Conservation (phyloP, 2,329 filamentous ascomycete species). For the Colletotrichum filicis region DNA sequence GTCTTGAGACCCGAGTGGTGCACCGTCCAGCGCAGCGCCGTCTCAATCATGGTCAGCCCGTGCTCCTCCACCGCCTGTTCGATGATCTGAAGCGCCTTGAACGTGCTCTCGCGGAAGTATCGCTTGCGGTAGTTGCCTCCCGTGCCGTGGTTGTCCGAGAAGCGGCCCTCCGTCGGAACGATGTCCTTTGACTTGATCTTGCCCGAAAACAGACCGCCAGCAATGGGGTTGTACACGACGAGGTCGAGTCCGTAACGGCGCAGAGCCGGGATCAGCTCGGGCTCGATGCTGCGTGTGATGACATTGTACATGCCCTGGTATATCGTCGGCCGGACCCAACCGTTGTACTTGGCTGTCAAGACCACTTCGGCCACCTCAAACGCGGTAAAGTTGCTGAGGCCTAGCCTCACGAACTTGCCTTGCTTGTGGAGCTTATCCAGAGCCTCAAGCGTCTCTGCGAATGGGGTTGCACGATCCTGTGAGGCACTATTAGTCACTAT, state of each 20-base stretch:
- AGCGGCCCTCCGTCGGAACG: slow-evolving; percentile 74
- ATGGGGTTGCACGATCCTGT: slow-evolving; percentile 72
- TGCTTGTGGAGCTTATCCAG: slow-evolving; percentile 85
- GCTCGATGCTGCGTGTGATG: slow-evolving; percentile 80
- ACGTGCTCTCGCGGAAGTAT: slow-evolving; percentile 76
- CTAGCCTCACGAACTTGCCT: slow-evolving; percentile 85
- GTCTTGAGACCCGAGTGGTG: slow-evolving; percentile 74
- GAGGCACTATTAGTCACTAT: slow-evolving; percentile 2
- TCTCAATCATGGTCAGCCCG: slow-evolving; percentile 76
- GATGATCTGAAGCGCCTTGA: slow-evolving; percentile 73
- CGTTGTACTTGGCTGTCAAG: slow-evolving; percentile 80
- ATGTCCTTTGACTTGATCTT: slow-evolving; percentile 78
- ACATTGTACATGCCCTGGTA: slow-evolving; percentile 92
- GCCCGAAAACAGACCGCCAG: slow-evolving; percentile 82
- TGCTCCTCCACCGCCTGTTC: slow-evolving; percentile 76
- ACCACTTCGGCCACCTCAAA: slow-evolving; percentile 90
- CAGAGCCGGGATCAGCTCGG: slow-evolving; percentile 79
- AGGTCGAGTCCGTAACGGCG: slow-evolving; percentile 82
- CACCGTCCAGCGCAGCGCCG: slow-evolving; percentile 77
- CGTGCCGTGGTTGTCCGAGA: slow-evolving; percentile 62
- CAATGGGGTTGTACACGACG: slow-evolving; percentile 85
- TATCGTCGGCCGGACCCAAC: slow-evolving; percentile 85
- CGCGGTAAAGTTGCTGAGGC: slow-evolving; percentile 85
- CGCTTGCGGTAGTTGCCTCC: slow-evolving; percentile 71
- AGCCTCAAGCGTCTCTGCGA: slow-evolving; percentile 82